Percentiles rank a stretch among this genome's conserved stretches.
phyloP scores from a whole-genome alignment of 2,329 filamentous ascomycete genomes.

The Clarireedia monteithiana region DNA sequence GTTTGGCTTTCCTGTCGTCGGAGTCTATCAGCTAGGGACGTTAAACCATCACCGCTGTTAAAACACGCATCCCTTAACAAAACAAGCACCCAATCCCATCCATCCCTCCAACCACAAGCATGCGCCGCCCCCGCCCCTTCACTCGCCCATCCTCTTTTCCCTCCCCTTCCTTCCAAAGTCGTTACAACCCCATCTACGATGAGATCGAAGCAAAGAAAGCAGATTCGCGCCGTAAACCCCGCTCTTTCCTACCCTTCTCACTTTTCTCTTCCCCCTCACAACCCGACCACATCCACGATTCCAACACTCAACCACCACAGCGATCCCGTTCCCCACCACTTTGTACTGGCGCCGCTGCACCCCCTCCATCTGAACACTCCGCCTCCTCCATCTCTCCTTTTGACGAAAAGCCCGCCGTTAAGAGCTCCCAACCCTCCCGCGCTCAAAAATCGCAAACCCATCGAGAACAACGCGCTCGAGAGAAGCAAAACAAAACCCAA shows the following conservation, averaged over 20 bases:
- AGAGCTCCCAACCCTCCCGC: neutral
- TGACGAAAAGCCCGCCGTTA: neutral
- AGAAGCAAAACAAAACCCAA: neutral
- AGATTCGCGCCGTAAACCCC: neutral
- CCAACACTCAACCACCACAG: neutral
- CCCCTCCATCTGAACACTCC: too few species aligned
- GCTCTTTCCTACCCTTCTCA: neutral
- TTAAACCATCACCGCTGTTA: neutral
- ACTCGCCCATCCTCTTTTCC: neutral
- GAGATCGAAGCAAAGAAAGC: neutral
- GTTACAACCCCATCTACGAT: constrained; percentile 3
- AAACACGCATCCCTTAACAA: neutral
- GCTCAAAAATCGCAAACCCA: neutral
- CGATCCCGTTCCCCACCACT: neutral
- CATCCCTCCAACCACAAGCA: neutral
- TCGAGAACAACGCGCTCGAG: neutral
- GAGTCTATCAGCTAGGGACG: too few species aligned
- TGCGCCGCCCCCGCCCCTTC: neutral
- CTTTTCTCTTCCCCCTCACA: neutral
- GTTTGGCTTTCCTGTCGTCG: too few species aligned
- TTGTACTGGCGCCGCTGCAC: neutral
- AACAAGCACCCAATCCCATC: too few species aligned
- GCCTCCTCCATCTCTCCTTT: too few species aligned
- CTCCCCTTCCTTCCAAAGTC: neutral
- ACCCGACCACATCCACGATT: too few species aligned